Percentiles rank a stretch among this genome's conserved stretches.
Evolutionary conservation across 1,284 basidiomycete genomes (phyloP).

Genomic region (Tilletia setariae): DNA sequence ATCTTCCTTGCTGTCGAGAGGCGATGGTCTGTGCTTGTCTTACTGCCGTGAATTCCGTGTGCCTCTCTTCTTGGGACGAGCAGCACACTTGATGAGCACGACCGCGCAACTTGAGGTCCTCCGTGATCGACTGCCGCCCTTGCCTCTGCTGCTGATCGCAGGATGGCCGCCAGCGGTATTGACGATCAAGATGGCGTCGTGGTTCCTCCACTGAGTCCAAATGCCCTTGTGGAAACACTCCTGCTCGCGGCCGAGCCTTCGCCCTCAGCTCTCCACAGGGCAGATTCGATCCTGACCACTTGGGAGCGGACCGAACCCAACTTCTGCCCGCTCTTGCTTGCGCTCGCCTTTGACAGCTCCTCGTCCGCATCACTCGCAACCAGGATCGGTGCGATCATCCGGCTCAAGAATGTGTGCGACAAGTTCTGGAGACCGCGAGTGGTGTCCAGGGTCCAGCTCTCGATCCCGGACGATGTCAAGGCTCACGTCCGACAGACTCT

Average conservation of each 20-base stretch:
- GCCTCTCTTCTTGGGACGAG: too few species aligned
- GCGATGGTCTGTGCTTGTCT: too few species aligned
- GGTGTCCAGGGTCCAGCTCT: slow-evolving; percentile 36
- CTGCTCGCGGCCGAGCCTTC: background rate
- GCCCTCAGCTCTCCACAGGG: background rate
- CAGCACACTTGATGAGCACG: too few species aligned
- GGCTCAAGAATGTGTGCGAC: slow-evolving; percentile 52
- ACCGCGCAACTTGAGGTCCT: too few species aligned
- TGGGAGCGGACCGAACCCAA: slow-evolving; percentile 21
- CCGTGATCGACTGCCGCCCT: too few species aligned
- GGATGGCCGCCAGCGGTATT: too few species aligned
- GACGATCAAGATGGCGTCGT: background rate
- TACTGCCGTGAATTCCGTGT: too few species aligned
- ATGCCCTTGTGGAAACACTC: background rate
- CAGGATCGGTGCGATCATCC: slow-evolving; percentile 47
- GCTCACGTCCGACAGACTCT: slow-evolving; percentile 38
- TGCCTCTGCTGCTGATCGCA: too few species aligned
- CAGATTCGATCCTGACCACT: slow-evolving; percentile 11
- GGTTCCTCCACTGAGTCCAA: background rate
- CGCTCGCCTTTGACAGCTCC: slow-evolving; percentile 38
- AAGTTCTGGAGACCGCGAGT: slow-evolving; percentile 50
- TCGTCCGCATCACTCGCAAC: slow-evolving; percentile 20
- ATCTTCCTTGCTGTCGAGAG: too few species aligned
- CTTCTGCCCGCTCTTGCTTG: slow-evolving; percentile 42
- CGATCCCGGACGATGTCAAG: slow-evolving; percentile 41